These are phyloP conservation scores for Leptomonas pyrrhocoris DNA, from an alignment of 208 protist genomes.

Conservation along the genomic window DNA sequence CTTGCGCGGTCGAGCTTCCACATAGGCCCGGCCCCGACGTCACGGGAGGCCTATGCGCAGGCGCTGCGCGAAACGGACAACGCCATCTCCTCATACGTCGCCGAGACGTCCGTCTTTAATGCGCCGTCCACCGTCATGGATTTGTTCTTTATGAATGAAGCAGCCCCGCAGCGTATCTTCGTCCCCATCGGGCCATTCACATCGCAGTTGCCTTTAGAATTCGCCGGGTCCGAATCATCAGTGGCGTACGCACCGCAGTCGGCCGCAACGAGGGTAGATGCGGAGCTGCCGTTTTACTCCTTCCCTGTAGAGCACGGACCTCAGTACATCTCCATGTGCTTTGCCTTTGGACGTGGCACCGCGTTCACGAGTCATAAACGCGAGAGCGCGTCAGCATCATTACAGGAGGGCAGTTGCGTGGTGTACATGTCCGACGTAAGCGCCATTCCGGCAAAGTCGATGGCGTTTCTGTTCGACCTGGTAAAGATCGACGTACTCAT, in stretches of 20 bases:
- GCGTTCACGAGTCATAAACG: conserved; percentile 56
- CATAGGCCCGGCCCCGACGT: conserved; percentile 27
- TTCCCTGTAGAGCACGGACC: conserved; percentile 81
- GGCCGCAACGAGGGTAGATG: not conserved
- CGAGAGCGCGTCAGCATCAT: not conserved
- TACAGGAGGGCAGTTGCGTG: conserved; percentile 48
- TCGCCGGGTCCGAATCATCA: not conserved
- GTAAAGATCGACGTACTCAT: conserved; percentile 87
- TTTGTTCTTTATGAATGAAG: conserved; percentile 47
- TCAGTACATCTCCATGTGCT: conserved; percentile 81
- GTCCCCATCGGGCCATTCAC: conserved; percentile 33
- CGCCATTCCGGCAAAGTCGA: conserved; percentile 40
- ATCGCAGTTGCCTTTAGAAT: not conserved
- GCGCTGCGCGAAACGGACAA: conserved; percentile 1
- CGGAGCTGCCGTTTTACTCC: conserved; percentile 61
- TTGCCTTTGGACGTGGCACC: conserved; percentile 77
- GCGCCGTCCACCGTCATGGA: conserved; percentile 38
- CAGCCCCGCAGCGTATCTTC: conserved; percentile 47
- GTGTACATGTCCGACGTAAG: conserved; percentile 89
- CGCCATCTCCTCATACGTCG: conserved; percentile 13
- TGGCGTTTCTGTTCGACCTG: conserved; percentile 73
- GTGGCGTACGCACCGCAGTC: not conserved
- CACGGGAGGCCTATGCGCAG: conserved; percentile 12
- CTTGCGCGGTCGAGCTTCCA: conserved; percentile 32
- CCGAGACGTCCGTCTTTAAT: conserved; percentile 13